phyloP scores from a whole-genome alignment of 2,329 filamentous ascomycete species.

The Colletotrichum gigasporum region DNA sequence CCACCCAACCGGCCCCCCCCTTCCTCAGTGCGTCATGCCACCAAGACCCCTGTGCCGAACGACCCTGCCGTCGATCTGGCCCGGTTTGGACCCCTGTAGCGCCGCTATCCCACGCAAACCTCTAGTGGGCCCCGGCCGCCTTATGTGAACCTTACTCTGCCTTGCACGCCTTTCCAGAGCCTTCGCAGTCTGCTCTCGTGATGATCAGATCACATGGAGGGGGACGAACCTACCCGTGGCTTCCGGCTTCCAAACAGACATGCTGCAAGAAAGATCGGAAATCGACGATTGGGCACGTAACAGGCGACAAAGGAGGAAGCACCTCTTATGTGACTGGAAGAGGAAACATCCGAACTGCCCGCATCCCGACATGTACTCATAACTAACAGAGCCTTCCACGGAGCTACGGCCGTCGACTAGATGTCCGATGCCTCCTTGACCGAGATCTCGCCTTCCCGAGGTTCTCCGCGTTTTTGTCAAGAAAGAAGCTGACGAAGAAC shows the following conservation, averaged over 20 bases:
- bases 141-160: not conserved
- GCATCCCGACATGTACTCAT: too few species aligned
- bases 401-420: too few species aligned
- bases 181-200: conserved; percentile 1
- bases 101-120: not conserved
- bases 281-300: not conserved
- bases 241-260: not conserved
- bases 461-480: too few species aligned
- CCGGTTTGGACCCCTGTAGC: conserved; percentile 7
- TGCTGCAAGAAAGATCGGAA: not conserved
- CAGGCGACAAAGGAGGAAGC: too few species aligned
- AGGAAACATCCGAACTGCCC: too few species aligned
- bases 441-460: too few species aligned
- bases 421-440: too few species aligned
- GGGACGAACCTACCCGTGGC: conserved; percentile 8
- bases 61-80: conserved; percentile 24
- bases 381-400: too few species aligned
- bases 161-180: conserved; percentile 2
- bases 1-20: not conserved
- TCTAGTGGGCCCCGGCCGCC: conserved; percentile 8
- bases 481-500: too few species aligned
- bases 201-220: conserved; percentile 17
- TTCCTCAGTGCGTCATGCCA: conserved; percentile 3
- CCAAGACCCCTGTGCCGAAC: conserved; percentile 4
- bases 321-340: too few species aligned